Evolutionary conservation across 345 rosid genomes (phyloP).

Genomic region (Bruguiera gymnorhiza): DNA sequence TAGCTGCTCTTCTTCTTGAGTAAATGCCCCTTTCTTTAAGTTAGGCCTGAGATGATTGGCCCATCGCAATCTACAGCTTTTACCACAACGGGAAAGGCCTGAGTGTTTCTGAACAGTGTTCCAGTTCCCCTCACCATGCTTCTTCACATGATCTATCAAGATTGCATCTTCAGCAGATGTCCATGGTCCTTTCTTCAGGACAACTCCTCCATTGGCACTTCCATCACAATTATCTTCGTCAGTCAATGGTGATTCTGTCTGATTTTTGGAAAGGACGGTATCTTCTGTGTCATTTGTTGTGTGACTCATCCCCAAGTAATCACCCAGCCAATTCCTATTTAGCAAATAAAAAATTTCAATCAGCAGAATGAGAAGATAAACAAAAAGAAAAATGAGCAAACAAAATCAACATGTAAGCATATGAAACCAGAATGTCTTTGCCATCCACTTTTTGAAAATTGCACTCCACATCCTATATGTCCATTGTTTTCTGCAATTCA

Average conservation of each 20-base stretch:
- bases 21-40: constrained; percentile 95
- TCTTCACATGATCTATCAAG: constrained; percentile 81
- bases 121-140: constrained; percentile 99
- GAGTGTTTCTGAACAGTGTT: constrained; percentile 90
- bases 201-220: constrained; percentile 41
- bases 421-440: constrained; percentile 3
- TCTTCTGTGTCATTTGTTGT: constrained; percentile 61
- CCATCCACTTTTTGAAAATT: constrained; percentile 18
- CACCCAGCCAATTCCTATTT: constrained; percentile 32
- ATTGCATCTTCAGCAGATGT: constrained; percentile 91
- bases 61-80: constrained; percentile 97
- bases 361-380: constrained; percentile 36
- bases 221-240: constrained; percentile 46
- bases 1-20: constrained; percentile 83
- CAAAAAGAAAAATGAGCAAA: constrained; percentile 14
- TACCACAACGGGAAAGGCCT: constrained; percentile 86
- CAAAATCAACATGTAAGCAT: constrained; percentile 10
- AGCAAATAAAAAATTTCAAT: constrained; percentile 39
- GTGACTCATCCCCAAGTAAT: constrained; percentile 63
- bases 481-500: constrained; percentile 4
- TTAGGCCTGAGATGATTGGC: constrained; percentile 97
- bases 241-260: constrained; percentile 47
- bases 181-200: constrained; percentile 98
- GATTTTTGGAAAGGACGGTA: constrained; percentile 47
- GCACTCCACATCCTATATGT: constrained; percentile 22